These are phyloP conservation scores for Fraxinus excelsior DNA, from an alignment of 257 asterid species.

Conservation along the genomic window DNA sequence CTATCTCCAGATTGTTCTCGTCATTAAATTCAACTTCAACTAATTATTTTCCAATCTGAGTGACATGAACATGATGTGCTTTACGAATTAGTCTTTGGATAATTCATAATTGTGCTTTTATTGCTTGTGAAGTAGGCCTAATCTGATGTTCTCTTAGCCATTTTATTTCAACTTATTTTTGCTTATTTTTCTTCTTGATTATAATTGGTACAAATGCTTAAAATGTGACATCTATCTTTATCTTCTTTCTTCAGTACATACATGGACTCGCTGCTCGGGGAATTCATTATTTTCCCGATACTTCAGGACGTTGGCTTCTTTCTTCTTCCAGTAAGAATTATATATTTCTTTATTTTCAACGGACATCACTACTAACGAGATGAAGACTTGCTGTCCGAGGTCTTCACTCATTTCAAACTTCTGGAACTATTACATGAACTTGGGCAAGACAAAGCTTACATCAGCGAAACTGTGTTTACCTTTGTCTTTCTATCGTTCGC, in stretches of 20 bases:
- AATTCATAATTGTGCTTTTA: conserved; percentile 8
- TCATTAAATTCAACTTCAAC: neutral
- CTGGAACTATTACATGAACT: conserved; percentile 59
- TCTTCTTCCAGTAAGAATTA: conserved; percentile 49
- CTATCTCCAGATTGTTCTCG: conserved; percentile 3
- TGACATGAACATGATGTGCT: neutral
- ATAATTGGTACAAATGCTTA: conserved; percentile 1
- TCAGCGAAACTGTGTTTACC: conserved; percentile 83
- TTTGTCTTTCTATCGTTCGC: conserved; percentile 73
- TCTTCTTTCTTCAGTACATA: conserved; percentile 57
- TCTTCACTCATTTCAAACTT: conserved; percentile 10
- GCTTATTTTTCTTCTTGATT: neutral
- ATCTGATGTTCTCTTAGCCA: neutral
- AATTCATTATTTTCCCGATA: conserved; percentile 80
- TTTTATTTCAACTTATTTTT: neutral
- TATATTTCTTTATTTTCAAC: neutral
- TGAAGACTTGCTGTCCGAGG: neutral
- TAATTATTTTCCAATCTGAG: neutral
- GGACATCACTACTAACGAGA: neutral
- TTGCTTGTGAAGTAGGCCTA: conserved; percentile 7
- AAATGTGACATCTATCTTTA: conserved; percentile 8
- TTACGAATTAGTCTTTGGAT: conserved; percentile 8
- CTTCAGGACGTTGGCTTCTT: conserved; percentile 87
- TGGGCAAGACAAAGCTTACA: conserved; percentile 73
- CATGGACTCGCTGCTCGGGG: conserved; percentile 96